These are phyloP conservation scores for Bassia scoparia DNA, from an alignment of 148 eudicot species.

Conservation along the genomic window DNA sequence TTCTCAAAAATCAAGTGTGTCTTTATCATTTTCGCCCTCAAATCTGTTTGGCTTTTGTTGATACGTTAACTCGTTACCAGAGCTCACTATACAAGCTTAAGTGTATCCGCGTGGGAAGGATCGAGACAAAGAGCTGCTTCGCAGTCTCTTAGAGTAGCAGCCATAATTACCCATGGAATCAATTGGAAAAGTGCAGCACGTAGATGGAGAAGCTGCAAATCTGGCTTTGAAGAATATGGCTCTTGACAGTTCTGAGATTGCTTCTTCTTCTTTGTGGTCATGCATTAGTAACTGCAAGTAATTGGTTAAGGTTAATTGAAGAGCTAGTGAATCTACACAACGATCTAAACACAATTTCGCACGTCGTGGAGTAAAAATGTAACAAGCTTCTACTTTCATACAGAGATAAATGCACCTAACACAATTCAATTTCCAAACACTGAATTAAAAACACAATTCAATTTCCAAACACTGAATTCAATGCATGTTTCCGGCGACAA, in stretches of 20 bases:
- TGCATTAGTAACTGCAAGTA: constrained; percentile 60
- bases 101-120: constrained; percentile 50
- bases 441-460: background rate
- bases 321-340: background rate
- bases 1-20: constrained; percentile 13
- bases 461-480: background rate
- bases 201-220: constrained; percentile 65
- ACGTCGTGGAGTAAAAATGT: background rate
- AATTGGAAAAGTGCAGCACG: constrained; percentile 70
- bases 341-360: background rate
- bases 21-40: constrained; percentile 11
- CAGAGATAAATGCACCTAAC: background rate
- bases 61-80: constrained; percentile 32
- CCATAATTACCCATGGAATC: constrained; percentile 50
- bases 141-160: constrained; percentile 50
- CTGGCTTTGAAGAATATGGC: constrained; percentile 67
- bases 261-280: constrained; percentile 69
- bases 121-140: constrained; percentile 72
- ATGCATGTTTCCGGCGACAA: background rate
- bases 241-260: constrained; percentile 53
- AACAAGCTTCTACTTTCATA: background rate
- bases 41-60: constrained; percentile 19
- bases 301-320: constrained; percentile 10
- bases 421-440: background rate
- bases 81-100: constrained; percentile 48